Evolutionary conservation across 805 yeast genomes (phyloP), one percentile per base, ranked within the genome.

Genomic region (Yamadazyma sp.): DNA sequence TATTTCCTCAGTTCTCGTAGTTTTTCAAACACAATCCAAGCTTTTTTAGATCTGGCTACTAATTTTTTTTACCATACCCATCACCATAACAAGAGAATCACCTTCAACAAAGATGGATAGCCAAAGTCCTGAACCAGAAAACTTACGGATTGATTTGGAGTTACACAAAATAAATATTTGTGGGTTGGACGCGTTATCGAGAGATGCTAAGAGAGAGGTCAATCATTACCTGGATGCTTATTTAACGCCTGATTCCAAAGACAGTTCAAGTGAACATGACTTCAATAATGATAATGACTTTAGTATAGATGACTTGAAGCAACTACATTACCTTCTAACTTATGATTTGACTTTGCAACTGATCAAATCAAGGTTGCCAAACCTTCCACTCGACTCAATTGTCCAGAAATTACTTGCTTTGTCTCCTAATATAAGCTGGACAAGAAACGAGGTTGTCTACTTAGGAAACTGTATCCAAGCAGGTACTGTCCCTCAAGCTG

Each of bases 201-300:
- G n/a, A n/a, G n/a, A n/a, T n/a, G n/a, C n/a, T n/a, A n/a, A n/a
- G n/a, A n/a, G n/a, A n/a, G n/a, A n/a, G n/a, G n/a, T 9, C 22
- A 9, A 20, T 9, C 9, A 7, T n/a, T 27, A 16, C 20, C 20
- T 14, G 8, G 45, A 36, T 22, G 38, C 32, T 4, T 44, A 44
- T 30, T 27, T 40, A 12, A 40, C 48, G 10, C 48, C 48, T 9
- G 48, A 40, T 4, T 39, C 43, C 5, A 44, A 44, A 29, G 45
- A 36, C 12, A 33, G 40, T 23, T 33, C 38, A 3, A 44, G 45
- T 35, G 48, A 44, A 33, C 39, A 24, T 30, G 48, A 43, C 25
- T 23, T 4, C 18, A 10, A 4, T 7, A 19, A 30, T 12, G 35
- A 31, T 9, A 19, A 23, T 7, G 26, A 30, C 3, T 38, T 42